These are phyloP conservation scores for Fusarium zealandicum DNA, from an alignment of 2,329 filamentous ascomycete genomes.

Conservation along the genomic window DNA sequence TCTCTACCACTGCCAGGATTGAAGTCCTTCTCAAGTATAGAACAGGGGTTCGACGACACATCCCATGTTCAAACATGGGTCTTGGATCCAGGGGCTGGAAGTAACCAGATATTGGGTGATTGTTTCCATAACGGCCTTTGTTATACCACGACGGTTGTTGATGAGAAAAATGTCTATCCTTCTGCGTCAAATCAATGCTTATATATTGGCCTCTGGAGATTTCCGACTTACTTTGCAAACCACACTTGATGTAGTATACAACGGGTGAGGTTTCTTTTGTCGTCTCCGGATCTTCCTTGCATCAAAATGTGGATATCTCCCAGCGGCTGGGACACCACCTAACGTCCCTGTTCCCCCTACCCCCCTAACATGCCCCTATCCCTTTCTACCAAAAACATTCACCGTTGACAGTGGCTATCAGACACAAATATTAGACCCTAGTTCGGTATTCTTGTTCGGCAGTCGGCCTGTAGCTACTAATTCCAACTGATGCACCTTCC, in stretches of 20 bases:
- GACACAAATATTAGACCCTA: too few species aligned
- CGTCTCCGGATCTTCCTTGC: constrained; percentile 32
- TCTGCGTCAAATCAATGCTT: too few species aligned
- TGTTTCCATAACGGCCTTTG: constrained; percentile 9
- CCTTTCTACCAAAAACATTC: constrained; percentile 17
- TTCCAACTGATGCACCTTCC: too few species aligned
- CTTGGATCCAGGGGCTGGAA: constrained; percentile 33
- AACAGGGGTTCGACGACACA: constrained; percentile 25
- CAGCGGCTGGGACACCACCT: constrained; percentile 12
- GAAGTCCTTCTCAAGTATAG: constrained; percentile 20
- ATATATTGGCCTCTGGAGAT: not conserved
- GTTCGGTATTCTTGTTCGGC: too few species aligned
- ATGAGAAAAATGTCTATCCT: not conserved
- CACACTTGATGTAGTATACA: not conserved
- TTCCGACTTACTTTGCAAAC: not conserved
- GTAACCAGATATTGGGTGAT: constrained; percentile 11
- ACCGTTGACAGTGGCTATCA: not conserved
- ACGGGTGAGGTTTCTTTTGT: constrained; percentile 10
- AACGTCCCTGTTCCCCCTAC: constrained; percentile 2
- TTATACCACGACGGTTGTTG: not conserved
- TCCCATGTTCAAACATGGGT: constrained; percentile 11
- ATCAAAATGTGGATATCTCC: constrained; percentile 27
- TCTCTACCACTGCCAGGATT: too few species aligned
- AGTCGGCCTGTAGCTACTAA: too few species aligned
- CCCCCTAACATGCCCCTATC: constrained; percentile 7